Evolutionary conservation across 1,284 basidiomycete genomes (phyloP), one percentile per base, ranked within the genome.

Genomic region (Rhodotorula sp.): DNA sequence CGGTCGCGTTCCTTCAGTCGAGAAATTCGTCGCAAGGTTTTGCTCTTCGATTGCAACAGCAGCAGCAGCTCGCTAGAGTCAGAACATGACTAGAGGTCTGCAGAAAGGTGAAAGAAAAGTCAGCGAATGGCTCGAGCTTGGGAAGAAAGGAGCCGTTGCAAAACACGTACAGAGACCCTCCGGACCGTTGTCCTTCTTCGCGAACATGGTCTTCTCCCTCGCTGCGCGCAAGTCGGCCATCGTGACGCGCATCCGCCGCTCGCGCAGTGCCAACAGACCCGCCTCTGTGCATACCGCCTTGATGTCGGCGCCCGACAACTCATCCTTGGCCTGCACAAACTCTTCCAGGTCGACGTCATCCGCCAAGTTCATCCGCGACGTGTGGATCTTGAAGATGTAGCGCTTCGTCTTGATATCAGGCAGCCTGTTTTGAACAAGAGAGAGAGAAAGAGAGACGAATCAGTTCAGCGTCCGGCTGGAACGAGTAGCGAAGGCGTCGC

Each of bases 341-440:
- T 98, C 95, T 80, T 99, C 96, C 61, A 99, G 83, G 80, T 96
- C 93, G 54, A 99, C 96, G 78, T 99, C 96, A 62, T 89, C 87
- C 66, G 85, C 84, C 58, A 99, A 84, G 78, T 88, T 96, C 96
- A 99, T 99, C 33, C 95, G 89, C 49, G 91, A 89, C 3, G 96
- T 99, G 82, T 99, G 96, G 76, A 99, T 83, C 80, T 90, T 89
- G 88, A 99, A 99, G 80, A 99, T 99, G 81, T 97, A 95, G 30
- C 94, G 90, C 80, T 96, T 95, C 59, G 94, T 96, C 84, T 95
- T 96, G 73, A 94, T 88, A 79, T 97, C 93, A 30, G 94, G 94
- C 48, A 97, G 82, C 17, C 93, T 93, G 84, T 33, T n/a, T n/a
- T n/a, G n/a, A n/a, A n/a, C n/a, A n/a, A n/a, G n/a, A n/a, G n/a